phyloP scores from a whole-genome alignment of 2,329 filamentous ascomycete species.

The Fusarium torreyae region DNA sequence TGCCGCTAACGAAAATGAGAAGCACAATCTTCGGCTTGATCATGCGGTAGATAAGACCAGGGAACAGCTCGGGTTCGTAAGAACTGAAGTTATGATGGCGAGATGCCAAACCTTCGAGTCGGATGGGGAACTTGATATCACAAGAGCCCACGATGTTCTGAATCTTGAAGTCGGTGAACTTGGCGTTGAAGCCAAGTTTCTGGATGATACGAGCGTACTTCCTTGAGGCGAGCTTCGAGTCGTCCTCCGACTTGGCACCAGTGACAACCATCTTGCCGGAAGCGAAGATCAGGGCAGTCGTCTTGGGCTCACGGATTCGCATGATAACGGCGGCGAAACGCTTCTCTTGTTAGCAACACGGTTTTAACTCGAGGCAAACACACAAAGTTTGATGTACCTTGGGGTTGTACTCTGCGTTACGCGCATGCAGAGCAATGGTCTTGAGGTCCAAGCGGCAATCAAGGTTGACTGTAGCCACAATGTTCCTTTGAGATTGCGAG shows the following conservation, averaged over 20 bases:
- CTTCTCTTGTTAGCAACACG: conserved; percentile 64
- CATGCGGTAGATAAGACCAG: conserved; percentile 99
- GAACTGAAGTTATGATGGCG: conserved; percentile 99
- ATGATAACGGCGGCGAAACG: conserved; percentile 99
- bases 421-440: conserved; percentile 97
- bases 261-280: conserved; percentile 99
- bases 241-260: conserved; percentile 97
- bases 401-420: conserved; percentile 98
- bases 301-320: conserved; percentile 99
- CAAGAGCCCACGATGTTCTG: conserved; percentile 99
- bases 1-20: conserved; percentile 97
- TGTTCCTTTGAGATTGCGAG: conserved; percentile 80
- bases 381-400: conserved; percentile 77
- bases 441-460: conserved; percentile 98
- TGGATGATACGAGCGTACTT: conserved; percentile 99
- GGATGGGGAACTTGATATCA: conserved; percentile 99
- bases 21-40: conserved; percentile 99
- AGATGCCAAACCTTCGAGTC: conserved; percentile 93
- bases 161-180: conserved; percentile 99
- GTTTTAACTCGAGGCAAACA: conserved; percentile 9
- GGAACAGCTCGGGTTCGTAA: conserved; percentile 98
- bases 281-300: conserved; percentile 96
- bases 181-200: conserved; percentile 99
- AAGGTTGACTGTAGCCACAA: conserved; percentile 98
- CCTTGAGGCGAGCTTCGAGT: conserved; percentile 94